These are phyloP conservation scores for Trypanosoma avium DNA, from an alignment of 208 protist genomes.

Conservation along the genomic window DNA sequence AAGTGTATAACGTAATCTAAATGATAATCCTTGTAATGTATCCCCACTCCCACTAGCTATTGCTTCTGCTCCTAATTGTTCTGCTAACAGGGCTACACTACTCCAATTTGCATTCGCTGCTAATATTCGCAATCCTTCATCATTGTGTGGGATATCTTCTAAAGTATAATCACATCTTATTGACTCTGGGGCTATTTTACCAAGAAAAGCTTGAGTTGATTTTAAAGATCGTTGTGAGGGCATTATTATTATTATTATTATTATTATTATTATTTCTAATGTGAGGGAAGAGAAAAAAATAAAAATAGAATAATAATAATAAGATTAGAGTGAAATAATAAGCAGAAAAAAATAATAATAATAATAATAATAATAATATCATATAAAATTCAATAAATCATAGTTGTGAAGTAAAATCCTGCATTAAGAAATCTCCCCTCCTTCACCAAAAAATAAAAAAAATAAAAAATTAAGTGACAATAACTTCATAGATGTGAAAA, in stretches of 20 bases:
- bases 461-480: no score
- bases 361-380: no score
- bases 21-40: slow-evolving; percentile 4
- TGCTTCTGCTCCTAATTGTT: slow-evolving; percentile 49
- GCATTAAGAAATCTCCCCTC: no score
- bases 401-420: no score
- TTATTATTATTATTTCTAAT: neutral
- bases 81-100: slow-evolving; percentile 52
- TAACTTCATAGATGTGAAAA: no score
- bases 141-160: slow-evolving; percentile 43
- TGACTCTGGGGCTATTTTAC: slow-evolving; percentile 1
- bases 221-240: slow-evolving; percentile 11
- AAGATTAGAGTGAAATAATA: no score
- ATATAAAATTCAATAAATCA: no score
- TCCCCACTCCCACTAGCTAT: no score
- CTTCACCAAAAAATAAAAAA: no score
- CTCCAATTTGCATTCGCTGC: slow-evolving; percentile 75
- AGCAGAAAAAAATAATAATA: no score
- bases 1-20: slow-evolving; percentile 58
- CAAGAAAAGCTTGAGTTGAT: slow-evolving; percentile 16
- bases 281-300: no score
- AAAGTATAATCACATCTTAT: slow-evolving; percentile 10
- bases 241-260: neutral
- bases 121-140: slow-evolving; percentile 53
- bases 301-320: no score